phyloP scores from a whole-genome alignment of 2,329 filamentous ascomycete genomes.

The Fusarium sp. region DNA sequence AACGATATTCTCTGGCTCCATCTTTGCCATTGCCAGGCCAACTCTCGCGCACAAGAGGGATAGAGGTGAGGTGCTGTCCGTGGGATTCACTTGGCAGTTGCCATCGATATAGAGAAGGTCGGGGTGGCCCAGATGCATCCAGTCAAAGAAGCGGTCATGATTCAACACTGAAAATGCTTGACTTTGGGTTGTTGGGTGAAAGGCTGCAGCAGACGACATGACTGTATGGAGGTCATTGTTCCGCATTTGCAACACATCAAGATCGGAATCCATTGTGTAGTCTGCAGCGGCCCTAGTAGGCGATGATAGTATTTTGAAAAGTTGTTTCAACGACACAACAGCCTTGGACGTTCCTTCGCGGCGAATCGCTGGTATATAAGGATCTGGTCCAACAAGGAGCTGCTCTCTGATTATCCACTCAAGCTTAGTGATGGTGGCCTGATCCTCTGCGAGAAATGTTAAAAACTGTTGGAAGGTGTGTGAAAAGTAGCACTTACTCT shows the following conservation, averaged over 20 bases:
- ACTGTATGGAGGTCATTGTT: background rate
- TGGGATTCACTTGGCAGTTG: background rate
- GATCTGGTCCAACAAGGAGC: background rate
- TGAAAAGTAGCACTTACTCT: too few species aligned
- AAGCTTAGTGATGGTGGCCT: background rate
- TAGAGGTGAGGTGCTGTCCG: background rate
- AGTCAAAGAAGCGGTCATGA: background rate
- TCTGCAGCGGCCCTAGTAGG: background rate
- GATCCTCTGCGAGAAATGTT: background rate
- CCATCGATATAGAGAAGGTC: background rate
- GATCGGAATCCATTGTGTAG: background rate
- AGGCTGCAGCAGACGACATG: background rate
- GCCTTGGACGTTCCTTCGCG: background rate
- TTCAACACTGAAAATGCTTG: background rate
- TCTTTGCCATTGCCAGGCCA: background rate
- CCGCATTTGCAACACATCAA: background rate
- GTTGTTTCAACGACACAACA: background rate
- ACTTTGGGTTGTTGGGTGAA: background rate
- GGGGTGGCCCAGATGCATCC: background rate
- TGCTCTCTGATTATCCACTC: background rate
- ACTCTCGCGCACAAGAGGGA: background rate
- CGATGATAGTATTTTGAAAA: background rate
- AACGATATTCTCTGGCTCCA: background rate
- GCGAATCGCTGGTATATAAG: background rate
- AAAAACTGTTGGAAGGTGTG: background rate